Percentiles rank a stretch among this genome's conserved stretches.
Conservation (phyloP, 225 moss, liverwort and hornwort species). For the Pseudoscleropodium purum region DNA sequence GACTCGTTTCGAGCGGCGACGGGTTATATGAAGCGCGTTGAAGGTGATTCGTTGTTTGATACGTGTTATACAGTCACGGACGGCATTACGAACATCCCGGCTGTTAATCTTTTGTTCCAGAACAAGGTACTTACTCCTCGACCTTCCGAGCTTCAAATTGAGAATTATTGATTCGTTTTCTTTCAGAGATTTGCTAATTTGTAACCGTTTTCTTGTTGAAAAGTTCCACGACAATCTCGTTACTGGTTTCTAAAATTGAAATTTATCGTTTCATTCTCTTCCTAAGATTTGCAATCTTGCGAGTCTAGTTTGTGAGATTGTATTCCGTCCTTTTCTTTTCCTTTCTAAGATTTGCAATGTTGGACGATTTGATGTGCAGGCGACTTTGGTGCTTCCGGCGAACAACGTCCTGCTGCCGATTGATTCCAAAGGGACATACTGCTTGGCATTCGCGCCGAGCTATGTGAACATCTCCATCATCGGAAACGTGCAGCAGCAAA, state of each 20-base stretch:
- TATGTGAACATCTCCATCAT: conserved; percentile 63
- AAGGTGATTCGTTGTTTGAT: conserved; percentile 50
- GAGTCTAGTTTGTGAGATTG: not conserved
- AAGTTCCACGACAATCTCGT: no score
- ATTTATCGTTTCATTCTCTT: not conserved
- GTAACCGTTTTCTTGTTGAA: not conserved
- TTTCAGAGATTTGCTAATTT: not conserved
- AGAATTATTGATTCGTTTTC: not conserved
- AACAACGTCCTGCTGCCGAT: conserved; percentile 64
- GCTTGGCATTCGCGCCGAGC: conserved; percentile 54
- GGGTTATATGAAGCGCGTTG: conserved; percentile 20
- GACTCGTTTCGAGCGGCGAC: conserved; percentile 48
- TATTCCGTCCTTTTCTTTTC: not conserved
- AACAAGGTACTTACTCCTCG: conserved; percentile 4
- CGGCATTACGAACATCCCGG: conserved; percentile 6
- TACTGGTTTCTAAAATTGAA: no score
- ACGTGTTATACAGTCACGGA: conserved; percentile 42
- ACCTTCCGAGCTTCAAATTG: not conserved
- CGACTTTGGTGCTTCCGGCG: conserved; percentile 33
- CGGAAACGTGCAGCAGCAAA: conserved; percentile 75
- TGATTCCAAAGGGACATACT: conserved; percentile 38
- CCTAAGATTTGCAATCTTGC: not conserved
- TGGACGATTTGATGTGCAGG: not conserved
- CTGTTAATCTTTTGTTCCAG: conserved; percentile 20
- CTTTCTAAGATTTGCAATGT: not conserved